Evolutionary conservation across 1,284 basidiomycete species (phyloP), one percentile per base, ranked within the genome.

Genomic region (Singerocomus rubriflavus): DNA sequence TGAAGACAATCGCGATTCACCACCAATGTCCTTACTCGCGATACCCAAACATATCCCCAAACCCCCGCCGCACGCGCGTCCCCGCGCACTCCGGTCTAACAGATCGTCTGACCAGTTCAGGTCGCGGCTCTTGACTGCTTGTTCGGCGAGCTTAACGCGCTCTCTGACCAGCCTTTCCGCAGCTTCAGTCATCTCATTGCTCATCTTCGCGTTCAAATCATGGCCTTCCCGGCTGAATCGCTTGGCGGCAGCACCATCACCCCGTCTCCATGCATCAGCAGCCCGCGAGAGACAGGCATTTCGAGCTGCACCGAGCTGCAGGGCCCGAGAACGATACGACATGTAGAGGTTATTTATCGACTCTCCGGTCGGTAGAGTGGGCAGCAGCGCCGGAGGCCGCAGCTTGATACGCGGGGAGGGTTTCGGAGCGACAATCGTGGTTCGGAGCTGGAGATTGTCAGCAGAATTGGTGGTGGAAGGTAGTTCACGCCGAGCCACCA

Each of bases 231-330:
- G 76, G 58, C 88, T 92, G 73, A 95, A 98, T 42, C 93, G 78
- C 68, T 97, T 96, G 21, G 96, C 96, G 0, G 91, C 89, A 0
- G 93, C 93, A 4, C 95, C 95, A 59, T 99, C 95, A 5, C 95
- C 94, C 11, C 91, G 80, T 40, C 92, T 78, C 88, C 92, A 98
- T 3, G 95, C 93, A 64, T 98, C 93, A 1, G 96, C 93, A 5
- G 96, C 96, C 39, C 93, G 84, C 3, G 91, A 92, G n/a, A 99
- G 78, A 64, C 92, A 96, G 11, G 93, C 92, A 64, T 98, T 98
- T 31, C 96, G 78, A 34, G 93, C 92, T 7, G 93, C 91, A 36
- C 93, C 94, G 6, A 98, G 82, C 57, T 96, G 89, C 53, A 98
- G 78, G 21, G 91, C 91, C 26, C 88, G 81, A 30, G 85, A 79